Base-by-base conservation (phyloP, 2,329 filamentous ascomycete genomes). In the Epicoccum nigrum region DNA sequence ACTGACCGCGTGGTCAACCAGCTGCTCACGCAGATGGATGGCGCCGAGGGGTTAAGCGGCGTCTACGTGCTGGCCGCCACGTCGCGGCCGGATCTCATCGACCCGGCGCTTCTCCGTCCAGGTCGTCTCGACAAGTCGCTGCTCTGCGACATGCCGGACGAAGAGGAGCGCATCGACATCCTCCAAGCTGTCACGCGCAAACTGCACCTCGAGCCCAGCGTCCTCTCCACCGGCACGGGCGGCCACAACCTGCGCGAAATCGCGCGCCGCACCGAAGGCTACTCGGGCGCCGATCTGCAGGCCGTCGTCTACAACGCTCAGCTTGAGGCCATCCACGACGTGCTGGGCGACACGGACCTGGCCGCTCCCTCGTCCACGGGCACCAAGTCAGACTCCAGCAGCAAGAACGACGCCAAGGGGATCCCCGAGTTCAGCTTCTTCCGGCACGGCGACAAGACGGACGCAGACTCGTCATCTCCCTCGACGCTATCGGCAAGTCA, bases 1-100 rank as follows among this genome's bases (percentile, higher is more conserved):
- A 99, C 94, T 0, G 95, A 99, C 74, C 86, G 95, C 30, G 95
- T 99, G 0, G 94, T 99, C 63, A 99, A 99, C 72, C 95, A 99
- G 79, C 85, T 99, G 50, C 83, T 99, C 9, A 99, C 95, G 0
- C 93, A 97, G 73, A 99, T 99, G 94, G 94, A 99, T 67, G 94
- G 94, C 68, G 94, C 94, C 0, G 95, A 99, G 74, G 95, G 94
- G 0, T 77, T 99, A 4, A 92, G 88, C 0, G 94, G 94, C 1
- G 95, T 99, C 0, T 99, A 99, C 64, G 94, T 99, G 5, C 83
- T 99, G 2, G 95, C 95, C 17, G 95, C 94, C 1, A 99, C 94
- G 0, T 93, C 88, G 1, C 81, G 95, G 4, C 95, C 95, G 0
- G 95, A 99, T 72, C 78, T 99, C 12, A 97, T 99, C 54, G 94